A percentile compares a stretch with the other conserved stretches of the same genome.
Evolutionary conservation across 176 grass and related monocot genomes (phyloP).

Genomic region (Coix lacrymajobi): DNA sequence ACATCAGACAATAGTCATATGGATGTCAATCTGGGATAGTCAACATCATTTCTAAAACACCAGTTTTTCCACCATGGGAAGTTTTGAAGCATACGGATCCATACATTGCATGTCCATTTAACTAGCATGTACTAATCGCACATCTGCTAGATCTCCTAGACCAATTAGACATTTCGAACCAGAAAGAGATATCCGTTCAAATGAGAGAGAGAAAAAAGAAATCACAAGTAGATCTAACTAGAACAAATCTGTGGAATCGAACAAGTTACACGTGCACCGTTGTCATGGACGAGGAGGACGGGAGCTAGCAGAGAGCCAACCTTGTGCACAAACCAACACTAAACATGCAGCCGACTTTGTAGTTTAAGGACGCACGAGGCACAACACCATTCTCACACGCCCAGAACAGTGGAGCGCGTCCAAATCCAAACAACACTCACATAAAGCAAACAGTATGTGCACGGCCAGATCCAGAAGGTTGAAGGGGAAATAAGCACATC

Average conservation of each 20-base stretch:
- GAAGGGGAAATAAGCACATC: not conserved
- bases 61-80: no score
- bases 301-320: not conserved
- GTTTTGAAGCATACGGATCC: not conserved
- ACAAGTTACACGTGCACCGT: no score
- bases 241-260: not conserved
- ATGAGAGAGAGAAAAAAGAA: not conserved
- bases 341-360: not conserved
- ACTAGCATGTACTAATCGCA: not conserved
- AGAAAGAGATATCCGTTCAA: not conserved
- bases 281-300: not conserved
- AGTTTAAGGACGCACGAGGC: not conserved
- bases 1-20: no score
- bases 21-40: no score
- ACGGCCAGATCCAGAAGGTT: not conserved
- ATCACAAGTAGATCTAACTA: not conserved
- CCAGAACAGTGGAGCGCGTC: not conserved
- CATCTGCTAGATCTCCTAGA: not conserved
- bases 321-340: not conserved
- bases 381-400: not conserved
- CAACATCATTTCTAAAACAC: no score
- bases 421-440: not conserved
- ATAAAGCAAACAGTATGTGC: not conserved
- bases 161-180: not conserved
- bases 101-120: not conserved